Percentiles rank a stretch among this genome's conserved stretches.
These are phyloP conservation scores for Rutstroemia sydowiana DNA, from an alignment of 2,329 filamentous ascomycete species.

Conservation along the genomic window DNA sequence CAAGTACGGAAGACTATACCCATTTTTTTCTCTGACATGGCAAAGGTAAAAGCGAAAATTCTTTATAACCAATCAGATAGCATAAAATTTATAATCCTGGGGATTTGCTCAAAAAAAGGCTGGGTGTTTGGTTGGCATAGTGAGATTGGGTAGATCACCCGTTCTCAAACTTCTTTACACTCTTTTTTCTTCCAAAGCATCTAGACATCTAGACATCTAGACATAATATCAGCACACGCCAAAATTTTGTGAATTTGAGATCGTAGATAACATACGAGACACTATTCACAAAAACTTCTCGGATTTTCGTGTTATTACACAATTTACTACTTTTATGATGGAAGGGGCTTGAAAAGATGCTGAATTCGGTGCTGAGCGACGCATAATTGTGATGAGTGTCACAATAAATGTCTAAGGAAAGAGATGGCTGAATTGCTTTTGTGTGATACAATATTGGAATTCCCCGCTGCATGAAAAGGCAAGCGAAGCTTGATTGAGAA, in stretches of 20 bases:
- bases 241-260: no score
- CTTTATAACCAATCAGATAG: not conserved
- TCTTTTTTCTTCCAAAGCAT: no score
- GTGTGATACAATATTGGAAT: conserved; percentile 2
- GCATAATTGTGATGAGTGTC: conserved; percentile 9
- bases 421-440: conserved; percentile 7
- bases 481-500: conserved; percentile 4
- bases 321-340: conserved; percentile 1
- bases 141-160: conserved; percentile 5
- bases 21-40: conserved; percentile 8
- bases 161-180: not conserved
- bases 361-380: not conserved
- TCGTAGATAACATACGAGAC: no score
- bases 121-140: conserved; percentile 1
- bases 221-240: no score
- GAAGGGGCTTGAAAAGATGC: conserved; percentile 3
- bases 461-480: conserved; percentile 1
- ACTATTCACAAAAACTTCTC: not conserved
- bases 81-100: not conserved
- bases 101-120: conserved; percentile 7
- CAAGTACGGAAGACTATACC: no score
- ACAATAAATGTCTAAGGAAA: conserved; percentile 3
- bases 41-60: conserved; percentile 2
- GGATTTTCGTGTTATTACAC: not conserved
- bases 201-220: no score